Evolutionary conservation across 805 yeast species (phyloP).

Genomic region (Scheffersomyces amazonensis): DNA sequence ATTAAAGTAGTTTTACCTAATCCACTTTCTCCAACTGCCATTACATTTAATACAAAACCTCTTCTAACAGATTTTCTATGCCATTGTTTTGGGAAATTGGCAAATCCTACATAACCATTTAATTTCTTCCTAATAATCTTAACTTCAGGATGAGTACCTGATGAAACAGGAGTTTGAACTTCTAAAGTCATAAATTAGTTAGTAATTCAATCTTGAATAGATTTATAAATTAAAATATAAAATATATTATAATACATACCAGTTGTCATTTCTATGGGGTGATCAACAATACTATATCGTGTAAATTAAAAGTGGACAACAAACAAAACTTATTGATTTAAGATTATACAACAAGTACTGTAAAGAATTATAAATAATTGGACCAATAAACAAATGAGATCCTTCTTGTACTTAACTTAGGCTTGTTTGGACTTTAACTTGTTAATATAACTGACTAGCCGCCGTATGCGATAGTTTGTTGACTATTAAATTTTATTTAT

Average conservation of each 20-base stretch:
- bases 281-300: background rate
- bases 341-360: too few relatives aligned
- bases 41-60: slow-evolving; percentile 84
- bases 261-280: slow-evolving; percentile 1
- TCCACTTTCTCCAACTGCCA: slow-evolving; percentile 91
- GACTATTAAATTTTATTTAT: too few relatives aligned
- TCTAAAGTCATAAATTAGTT: background rate
- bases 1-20: slow-evolving; percentile 90
- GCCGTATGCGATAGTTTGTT: too few relatives aligned
- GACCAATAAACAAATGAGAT: too few relatives aligned
- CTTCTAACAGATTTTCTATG: slow-evolving; percentile 87
- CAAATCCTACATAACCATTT: slow-evolving; percentile 93
- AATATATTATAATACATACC: background rate
- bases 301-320: too few relatives aligned
- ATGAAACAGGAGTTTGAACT: slow-evolving; percentile 2
- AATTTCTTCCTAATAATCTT: slow-evolving; percentile 79
- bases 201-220: background rate
- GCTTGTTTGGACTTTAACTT: too few relatives aligned
- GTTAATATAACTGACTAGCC: too few relatives aligned
- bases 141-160: slow-evolving; percentile 31
- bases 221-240: too few relatives aligned
- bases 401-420: too few relatives aligned
- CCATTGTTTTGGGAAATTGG: slow-evolving; percentile 98
- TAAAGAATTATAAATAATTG: too few relatives aligned
- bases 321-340: too few relatives aligned